Evolutionary conservation across 169 alveolate species (phyloP), one percentile per base, ranked within the genome.

Genomic region (Babesia ovis): DNA sequence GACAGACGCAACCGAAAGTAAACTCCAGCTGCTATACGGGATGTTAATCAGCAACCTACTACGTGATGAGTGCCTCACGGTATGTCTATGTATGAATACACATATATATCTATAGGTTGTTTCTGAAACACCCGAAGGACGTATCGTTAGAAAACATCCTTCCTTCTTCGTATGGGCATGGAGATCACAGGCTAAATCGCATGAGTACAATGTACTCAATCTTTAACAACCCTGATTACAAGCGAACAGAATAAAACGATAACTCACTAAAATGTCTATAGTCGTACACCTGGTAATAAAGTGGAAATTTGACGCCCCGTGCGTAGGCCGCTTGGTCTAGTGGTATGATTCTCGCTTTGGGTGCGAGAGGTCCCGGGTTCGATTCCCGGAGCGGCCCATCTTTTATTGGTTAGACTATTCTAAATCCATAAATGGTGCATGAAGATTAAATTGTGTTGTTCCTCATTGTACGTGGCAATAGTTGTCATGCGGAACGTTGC

Each of bases 281-380:
- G 27, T 14, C 35, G 20, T 42, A 14, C 23, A 18, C 11, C 20
- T 31, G 12, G 8, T 60, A 31, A 39, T 60, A n/a, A 39, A 29
- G 14, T 16, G 22, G 34, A 25, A 42, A 39, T 18, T 35, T 14
- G n/a, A 39, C 45, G n/a, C 25, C 27, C 20, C 27, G 2, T 0
- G 1, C 20, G 42, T 29, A 35, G 94, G 94, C 94, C 86, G 92
- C 91, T 86, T 90, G 93, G 98, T 96, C 99, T 95, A 96, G 99
- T 94, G 98, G 99, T 94, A 96, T 95, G 99, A 96, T 96, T 95
- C 99, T 92, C 95, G 98, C 96, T 96, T 96, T 93, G 99, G 99
- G 99, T 96, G 96, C 98, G 95, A 91, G 99, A 94, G 98, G 99
- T 94, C 99, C 98, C 99, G 99, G 99, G 99, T 96, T 96, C 99